phyloP scores from a whole-genome alignment of 352 stramenopile genomes.

The Phytophthora hybrid region DNA sequence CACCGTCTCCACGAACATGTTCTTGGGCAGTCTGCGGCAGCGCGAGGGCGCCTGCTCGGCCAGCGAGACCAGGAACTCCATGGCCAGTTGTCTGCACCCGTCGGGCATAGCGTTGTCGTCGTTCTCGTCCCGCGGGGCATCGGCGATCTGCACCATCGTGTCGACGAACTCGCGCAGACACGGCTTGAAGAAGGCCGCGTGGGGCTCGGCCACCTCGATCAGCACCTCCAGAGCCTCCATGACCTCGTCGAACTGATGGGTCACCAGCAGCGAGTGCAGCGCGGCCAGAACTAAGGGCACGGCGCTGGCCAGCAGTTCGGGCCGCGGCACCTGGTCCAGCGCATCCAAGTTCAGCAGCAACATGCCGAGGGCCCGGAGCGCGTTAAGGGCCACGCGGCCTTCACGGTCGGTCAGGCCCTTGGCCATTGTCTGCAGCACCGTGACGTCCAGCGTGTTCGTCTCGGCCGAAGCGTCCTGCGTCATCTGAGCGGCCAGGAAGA shows the following conservation, averaged over 20 bases:
- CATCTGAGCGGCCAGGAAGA: conserved; percentile 74
- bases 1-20: conserved; percentile 75
- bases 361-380: conserved; percentile 76
- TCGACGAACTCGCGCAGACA: conserved; percentile 66
- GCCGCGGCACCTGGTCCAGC: conserved; percentile 57
- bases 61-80: conserved; percentile 87
- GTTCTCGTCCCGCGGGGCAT: conserved; percentile 45
- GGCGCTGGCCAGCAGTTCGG: conserved; percentile 58
- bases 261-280: conserved; percentile 61
- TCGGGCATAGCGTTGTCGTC: conserved; percentile 50
- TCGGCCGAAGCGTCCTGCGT: conserved; percentile 35
- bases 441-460: conserved; percentile 51
- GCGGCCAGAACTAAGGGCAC: conserved; percentile 65
- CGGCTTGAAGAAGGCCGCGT: conserved; percentile 77
- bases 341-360: conserved; percentile 79
- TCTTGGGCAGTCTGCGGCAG: conserved; percentile 79
- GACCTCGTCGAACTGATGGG: conserved; percentile 69
- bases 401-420: conserved; percentile 60
- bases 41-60: conserved; percentile 69
- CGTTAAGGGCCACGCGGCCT: conserved; percentile 76
- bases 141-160: conserved; percentile 79
- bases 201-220: conserved; percentile 81
- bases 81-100: conserved; percentile 79
- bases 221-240: conserved; percentile 86
- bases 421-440: conserved; percentile 60